A percentile compares a stretch with the other conserved stretches of the same genome.
phyloP scores from a whole-genome alignment of 2,329 filamentous ascomycete species.

The Anthostomella pinea region DNA sequence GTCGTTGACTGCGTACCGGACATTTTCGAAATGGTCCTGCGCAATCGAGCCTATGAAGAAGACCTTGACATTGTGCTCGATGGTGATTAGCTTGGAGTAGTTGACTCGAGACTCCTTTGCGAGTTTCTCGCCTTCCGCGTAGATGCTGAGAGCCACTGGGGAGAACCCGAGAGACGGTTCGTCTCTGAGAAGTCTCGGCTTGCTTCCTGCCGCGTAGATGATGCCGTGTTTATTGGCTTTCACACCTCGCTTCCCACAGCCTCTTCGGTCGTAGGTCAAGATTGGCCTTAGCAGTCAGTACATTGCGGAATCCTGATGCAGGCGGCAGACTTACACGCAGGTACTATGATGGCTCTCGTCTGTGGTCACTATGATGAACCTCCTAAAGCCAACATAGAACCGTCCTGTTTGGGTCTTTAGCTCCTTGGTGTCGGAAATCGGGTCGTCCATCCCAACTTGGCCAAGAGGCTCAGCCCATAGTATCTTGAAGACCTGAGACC shows the following conservation, averaged over 20 bases:
- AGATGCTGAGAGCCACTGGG: constrained; percentile 44
- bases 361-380: constrained; percentile 53
- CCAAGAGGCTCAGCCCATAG: constrained; percentile 53
- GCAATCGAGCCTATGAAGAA: constrained; percentile 52
- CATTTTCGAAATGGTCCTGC: constrained; percentile 38
- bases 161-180: constrained; percentile 49
- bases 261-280: constrained; percentile 51
- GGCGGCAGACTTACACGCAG: constrained; percentile 50
- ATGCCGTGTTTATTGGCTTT: constrained; percentile 54
- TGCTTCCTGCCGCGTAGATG: constrained; percentile 38
- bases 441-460: constrained; percentile 24
- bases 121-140: constrained; percentile 43
- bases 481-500: constrained; percentile 51
- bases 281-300: constrained; percentile 44
- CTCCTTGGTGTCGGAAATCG: constrained; percentile 31
- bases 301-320: background rate
- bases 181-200: constrained; percentile 32
- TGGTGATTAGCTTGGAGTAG: constrained; percentile 53
- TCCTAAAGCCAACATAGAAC: constrained; percentile 49
- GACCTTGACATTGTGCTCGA: constrained; percentile 58
- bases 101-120: constrained; percentile 53
- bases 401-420: constrained; percentile 35
- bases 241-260: constrained; percentile 51
- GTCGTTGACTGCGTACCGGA: constrained; percentile 44
- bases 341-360: constrained; percentile 53